Percentiles rank a stretch among this genome's conserved stretches.
Evolutionary conservation across 2,329 filamentous ascomycete genomes (phyloP).

Genomic region (Colletotrichum tropicale): DNA sequence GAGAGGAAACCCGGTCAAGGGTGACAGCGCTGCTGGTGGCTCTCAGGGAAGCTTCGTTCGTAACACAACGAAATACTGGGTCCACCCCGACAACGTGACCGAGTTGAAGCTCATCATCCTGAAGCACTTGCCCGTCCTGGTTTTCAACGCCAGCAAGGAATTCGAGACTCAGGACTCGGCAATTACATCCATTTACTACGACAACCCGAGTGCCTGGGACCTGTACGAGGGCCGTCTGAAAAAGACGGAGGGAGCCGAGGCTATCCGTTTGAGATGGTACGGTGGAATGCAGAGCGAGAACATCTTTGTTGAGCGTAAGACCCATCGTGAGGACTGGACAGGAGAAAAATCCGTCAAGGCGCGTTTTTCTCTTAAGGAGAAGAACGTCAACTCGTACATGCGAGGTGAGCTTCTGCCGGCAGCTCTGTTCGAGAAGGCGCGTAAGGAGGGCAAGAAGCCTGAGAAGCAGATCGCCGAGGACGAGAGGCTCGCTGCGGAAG

Average conservation of each 20-base stretch:
- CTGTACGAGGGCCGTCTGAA: slow-evolving; percentile 93
- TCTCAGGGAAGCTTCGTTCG: slow-evolving; percentile 94
- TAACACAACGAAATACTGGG: slow-evolving; percentile 99
- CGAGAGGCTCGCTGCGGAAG: slow-evolving; percentile 86
- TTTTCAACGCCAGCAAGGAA: slow-evolving; percentile 97
- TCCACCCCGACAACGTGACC: slow-evolving; percentile 97
- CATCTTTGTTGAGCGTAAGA: slow-evolving; percentile 97
- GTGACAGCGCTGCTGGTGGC: slow-evolving; percentile 89
- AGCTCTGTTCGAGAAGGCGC: slow-evolving; percentile 93
- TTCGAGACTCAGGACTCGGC: slow-evolving; percentile 90
- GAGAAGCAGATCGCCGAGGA: slow-evolving; percentile 90
- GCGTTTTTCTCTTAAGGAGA: slow-evolving; percentile 93
- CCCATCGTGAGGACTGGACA: slow-evolving; percentile 98
- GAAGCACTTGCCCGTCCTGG: slow-evolving; percentile 94
- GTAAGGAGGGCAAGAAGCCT: slow-evolving; percentile 93
- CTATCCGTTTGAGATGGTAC: slow-evolving; percentile 96
- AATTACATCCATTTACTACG: slow-evolving; percentile 98
- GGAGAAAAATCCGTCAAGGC: slow-evolving; percentile 99
- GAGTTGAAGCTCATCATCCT: slow-evolving; percentile 97
- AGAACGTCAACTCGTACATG: slow-evolving; percentile 93
- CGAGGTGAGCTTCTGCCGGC: slow-evolving; percentile 83
- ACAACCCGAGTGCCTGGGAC: slow-evolving; percentile 93
- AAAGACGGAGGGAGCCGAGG: slow-evolving; percentile 97
- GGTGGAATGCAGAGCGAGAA: slow-evolving; percentile 94
- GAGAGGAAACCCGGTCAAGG: slow-evolving; percentile 88